These are phyloP conservation scores for Sedum album DNA, from an alignment of 164 flowering plant species.

Conservation along the genomic window DNA sequence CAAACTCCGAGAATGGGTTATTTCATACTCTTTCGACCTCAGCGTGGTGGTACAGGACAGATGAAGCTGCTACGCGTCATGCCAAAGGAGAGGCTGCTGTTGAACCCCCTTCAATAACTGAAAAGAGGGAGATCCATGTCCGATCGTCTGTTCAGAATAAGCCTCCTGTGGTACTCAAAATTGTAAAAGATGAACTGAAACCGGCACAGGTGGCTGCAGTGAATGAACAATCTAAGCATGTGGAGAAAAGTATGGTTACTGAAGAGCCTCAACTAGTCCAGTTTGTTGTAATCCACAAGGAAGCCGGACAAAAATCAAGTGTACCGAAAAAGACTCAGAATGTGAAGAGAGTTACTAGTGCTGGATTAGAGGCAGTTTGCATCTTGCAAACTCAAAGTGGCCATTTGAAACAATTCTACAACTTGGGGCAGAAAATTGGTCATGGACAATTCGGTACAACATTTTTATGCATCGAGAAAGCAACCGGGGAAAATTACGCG, in stretches of 20 bases:
- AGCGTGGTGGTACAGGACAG: not conserved
- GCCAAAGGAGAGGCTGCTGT: not conserved
- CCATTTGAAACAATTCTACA: conserved; percentile 2
- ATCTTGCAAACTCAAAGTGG: conserved; percentile 11
- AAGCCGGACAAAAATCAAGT: not conserved
- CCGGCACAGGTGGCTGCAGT: not conserved
- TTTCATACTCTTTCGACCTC: not conserved
- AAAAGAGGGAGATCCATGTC: not conserved
- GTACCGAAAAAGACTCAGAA: conserved; percentile 5
- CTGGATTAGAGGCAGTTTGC: conserved; percentile 5
- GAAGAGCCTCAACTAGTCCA: not conserved
- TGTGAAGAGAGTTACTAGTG: conserved; percentile 5
- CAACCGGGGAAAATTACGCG: conserved; percentile 3
- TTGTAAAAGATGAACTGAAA: not conserved
- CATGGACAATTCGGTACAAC: conserved; percentile 9
- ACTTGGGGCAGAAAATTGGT: conserved; percentile 7
- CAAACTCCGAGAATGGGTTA: not conserved
- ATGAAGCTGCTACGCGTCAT: not conserved
- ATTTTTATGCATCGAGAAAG: conserved; percentile 1
- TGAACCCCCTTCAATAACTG: not conserved
- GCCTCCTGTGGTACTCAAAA: conserved; percentile 2
- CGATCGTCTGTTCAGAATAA: not conserved
- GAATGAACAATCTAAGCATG: not conserved
- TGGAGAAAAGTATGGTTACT: not conserved
- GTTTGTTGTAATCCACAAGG: not conserved